These are phyloP conservation scores for Hypseocharis bilobata DNA, from an alignment of 441 rosid species.

Conservation along the genomic window DNA sequence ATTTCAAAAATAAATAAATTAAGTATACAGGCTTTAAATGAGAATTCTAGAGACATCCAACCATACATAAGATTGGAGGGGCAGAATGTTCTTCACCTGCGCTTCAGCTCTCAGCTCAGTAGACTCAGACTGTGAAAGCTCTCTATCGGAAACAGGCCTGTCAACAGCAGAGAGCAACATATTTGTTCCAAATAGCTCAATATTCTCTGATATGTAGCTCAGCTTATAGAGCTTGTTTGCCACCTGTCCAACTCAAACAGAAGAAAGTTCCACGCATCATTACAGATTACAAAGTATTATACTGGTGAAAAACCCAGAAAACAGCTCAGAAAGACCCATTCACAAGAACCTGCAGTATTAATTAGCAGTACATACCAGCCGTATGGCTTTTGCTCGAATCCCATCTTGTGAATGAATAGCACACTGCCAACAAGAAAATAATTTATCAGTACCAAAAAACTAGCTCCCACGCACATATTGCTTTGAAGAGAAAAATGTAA, in stretches of 20 bases:
- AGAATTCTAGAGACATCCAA: not conserved
- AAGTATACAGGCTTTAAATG: not conserved
- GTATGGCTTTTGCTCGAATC: conserved; percentile 86
- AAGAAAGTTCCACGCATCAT: conserved; percentile 2
- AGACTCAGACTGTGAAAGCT: conserved; percentile 38
- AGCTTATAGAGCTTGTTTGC: conserved; percentile 92
- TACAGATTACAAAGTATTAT: not conserved
- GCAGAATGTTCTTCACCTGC: conserved; percentile 40
- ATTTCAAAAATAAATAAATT: too few relatives aligned
- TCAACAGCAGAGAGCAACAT: conserved; percentile 68
- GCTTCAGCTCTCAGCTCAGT: conserved; percentile 43
- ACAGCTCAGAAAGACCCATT: conserved; percentile 2
- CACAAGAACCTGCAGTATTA: conserved; percentile 12
- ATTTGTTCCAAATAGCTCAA: conserved; percentile 82
- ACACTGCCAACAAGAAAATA: conserved; percentile 54
- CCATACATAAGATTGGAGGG: not conserved
- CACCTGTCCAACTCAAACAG: conserved; percentile 51
- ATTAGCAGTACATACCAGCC: conserved; percentile 54
- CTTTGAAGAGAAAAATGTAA: too few relatives aligned
- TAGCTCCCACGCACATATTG: too few relatives aligned
- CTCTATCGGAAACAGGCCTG: conserved; percentile 35
- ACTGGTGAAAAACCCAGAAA: conserved; percentile 1
- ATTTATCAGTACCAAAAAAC: not conserved
- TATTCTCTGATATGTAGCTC: conserved; percentile 55
- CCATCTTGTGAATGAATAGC: conserved; percentile 93